Conservation (phyloP, 192 early-diverging fungal genomes). For the Umbelopsis sp. region DNA sequence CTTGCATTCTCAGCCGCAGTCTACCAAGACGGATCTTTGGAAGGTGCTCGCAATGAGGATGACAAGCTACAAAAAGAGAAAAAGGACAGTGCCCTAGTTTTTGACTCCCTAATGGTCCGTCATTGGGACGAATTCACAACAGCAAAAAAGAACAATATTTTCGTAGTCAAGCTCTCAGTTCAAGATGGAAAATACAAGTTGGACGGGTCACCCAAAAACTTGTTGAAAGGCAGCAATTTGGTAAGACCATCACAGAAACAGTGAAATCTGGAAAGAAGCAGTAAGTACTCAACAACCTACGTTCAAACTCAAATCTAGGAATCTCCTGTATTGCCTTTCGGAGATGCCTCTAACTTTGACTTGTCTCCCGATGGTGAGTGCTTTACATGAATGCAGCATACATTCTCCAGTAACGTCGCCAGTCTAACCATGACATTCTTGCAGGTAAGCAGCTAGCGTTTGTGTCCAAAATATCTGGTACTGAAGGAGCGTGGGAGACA, state of each 20-base stretch:
- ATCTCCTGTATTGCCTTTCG: constrained; percentile 54
- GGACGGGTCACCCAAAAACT: constrained; percentile 50
- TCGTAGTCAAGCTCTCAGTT: constrained; percentile 47
- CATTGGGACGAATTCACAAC: constrained; percentile 77
- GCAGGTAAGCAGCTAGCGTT: constrained; percentile 60
- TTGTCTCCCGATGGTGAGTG: constrained; percentile 63
- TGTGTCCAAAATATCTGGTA: constrained; percentile 63
- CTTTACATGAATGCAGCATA: no score
- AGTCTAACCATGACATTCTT: neutral
- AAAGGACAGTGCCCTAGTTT: constrained; percentile 62
- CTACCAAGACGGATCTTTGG: constrained; percentile 57
- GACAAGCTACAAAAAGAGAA: constrained; percentile 35
- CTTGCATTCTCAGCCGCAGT: constrained; percentile 74
- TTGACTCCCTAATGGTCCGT: constrained; percentile 76
- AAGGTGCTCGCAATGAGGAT: constrained; percentile 57
- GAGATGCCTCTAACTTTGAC: constrained; percentile 60
- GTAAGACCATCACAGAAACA: constrained; percentile 6
- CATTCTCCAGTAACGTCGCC: neutral
- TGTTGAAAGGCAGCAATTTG: constrained; percentile 52
- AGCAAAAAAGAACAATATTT: constrained; percentile 65
- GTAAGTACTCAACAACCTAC: no score
- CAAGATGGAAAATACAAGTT: constrained; percentile 43
- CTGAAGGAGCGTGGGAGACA: constrained; percentile 76
- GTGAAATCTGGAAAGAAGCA: neutral
- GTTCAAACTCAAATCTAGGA: constrained; percentile 19